Evolutionary conservation across 1,139 yeast species (phyloP).

Genomic region (Zygosaccharomyces sapae): DNA sequence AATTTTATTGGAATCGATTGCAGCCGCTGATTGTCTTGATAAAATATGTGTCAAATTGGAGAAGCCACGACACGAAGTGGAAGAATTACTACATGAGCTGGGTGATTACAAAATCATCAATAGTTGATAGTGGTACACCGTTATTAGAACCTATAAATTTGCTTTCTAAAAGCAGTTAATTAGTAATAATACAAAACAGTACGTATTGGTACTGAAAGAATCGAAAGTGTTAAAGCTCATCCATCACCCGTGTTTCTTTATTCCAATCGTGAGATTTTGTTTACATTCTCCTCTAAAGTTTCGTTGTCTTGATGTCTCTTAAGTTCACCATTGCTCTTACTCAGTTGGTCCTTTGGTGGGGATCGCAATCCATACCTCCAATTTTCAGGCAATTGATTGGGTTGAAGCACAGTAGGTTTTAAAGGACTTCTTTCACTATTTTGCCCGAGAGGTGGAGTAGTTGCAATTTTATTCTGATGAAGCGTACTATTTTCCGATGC

Average conservation of each 20-base stretch:
- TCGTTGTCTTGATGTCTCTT: slow-evolving; percentile 11
- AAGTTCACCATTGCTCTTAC: slow-evolving; percentile 4
- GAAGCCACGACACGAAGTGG: slow-evolving; percentile 54
- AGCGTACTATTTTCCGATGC: not conserved
- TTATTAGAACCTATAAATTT: slow-evolving; percentile 4
- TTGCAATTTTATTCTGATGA: not conserved
- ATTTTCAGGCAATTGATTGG: slow-evolving; percentile 1
- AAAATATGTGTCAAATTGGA: slow-evolving; percentile 67
- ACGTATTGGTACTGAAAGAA: not conserved
- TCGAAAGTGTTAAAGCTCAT: not conserved
- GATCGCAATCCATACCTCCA: slow-evolving; percentile 6
- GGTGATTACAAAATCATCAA: slow-evolving; percentile 39
- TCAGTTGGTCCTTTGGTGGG: slow-evolving; percentile 8
- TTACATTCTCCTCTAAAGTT: slow-evolving; percentile 10
- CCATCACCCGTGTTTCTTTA: not conserved
- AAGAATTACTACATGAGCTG: slow-evolving; percentile 42
- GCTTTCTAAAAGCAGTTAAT: not conserved
- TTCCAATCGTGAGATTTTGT: slow-evolving; percentile 8
- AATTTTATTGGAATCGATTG: slow-evolving; percentile 46
- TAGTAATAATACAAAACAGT: slow-evolving; percentile 9
- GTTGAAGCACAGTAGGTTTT: slow-evolving; percentile 10
- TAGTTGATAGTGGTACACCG: slow-evolving; percentile 21
- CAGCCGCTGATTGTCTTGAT: slow-evolving; percentile 62
- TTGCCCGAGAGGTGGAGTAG: slow-evolving; percentile 7
- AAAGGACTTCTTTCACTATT: slow-evolving; percentile 11